A percentile compares a stretch with the other conserved stretches of the same genome.
Conservation (phyloP, 2,329 filamentous ascomycete species). For the Aspergillus sp. region DNA sequence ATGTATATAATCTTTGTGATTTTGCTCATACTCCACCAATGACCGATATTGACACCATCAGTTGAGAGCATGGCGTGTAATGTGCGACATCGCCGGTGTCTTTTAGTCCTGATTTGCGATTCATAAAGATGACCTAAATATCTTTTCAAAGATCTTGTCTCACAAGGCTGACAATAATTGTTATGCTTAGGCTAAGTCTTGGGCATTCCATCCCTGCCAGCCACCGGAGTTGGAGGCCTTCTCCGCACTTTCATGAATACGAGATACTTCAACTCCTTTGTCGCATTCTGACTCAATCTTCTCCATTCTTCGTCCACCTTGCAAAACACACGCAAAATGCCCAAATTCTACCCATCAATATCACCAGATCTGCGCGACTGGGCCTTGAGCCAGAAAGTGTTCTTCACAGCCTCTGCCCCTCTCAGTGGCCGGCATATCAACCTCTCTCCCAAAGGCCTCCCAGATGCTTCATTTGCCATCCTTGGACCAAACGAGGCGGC, state of each 20-base stretch:
- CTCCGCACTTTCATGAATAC: not conserved
- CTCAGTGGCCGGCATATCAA: conserved; percentile 70
- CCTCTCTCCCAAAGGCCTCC: conserved; percentile 71
- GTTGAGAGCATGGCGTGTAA: not conserved
- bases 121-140: not conserved
- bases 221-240: conserved; percentile 1
- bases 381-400: conserved; percentile 67
- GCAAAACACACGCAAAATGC: conserved; percentile 47
- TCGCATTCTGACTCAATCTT: not conserved
- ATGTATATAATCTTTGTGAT: too few relatives aligned
- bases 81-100: not conserved
- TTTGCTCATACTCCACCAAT: not conserved
- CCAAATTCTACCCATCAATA: conserved; percentile 59
- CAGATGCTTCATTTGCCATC: conserved; percentile 62
- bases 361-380: conserved; percentile 59
- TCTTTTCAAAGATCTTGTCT: not conserved
- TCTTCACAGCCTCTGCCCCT: conserved; percentile 74
- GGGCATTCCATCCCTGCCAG: not conserved
- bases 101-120: not conserved
- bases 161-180: not conserved
- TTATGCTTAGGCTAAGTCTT: not conserved
- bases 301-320: not conserved
- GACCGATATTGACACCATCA: not conserved
- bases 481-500: conserved; percentile 60
- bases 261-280: not conserved